These are phyloP conservation scores for Penicillium herquei DNA, from an alignment of 495 filamentous ascomycete species.

Conservation along the genomic window DNA sequence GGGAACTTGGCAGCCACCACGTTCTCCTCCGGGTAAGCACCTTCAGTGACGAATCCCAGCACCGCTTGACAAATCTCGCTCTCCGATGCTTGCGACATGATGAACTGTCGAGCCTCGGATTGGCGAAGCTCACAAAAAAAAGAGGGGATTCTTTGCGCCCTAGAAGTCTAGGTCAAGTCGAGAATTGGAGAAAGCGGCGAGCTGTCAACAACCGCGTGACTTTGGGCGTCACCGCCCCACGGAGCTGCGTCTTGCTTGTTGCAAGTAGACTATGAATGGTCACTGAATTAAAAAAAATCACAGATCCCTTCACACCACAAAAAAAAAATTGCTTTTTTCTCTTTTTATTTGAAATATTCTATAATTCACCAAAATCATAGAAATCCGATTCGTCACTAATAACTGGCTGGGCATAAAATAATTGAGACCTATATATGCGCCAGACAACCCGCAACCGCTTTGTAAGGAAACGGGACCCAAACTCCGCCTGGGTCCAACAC, in stretches of 20 bases:
- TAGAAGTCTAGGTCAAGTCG: not conserved
- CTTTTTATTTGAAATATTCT: not conserved
- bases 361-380: not conserved
- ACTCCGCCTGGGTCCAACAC: constrained; percentile 26
- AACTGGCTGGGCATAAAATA: constrained; percentile 2
- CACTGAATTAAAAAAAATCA: not conserved
- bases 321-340: too few relatives aligned
- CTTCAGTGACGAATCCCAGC: constrained; percentile 68
- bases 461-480: constrained; percentile 29
- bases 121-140: not conserved
- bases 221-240: constrained; percentile 32
- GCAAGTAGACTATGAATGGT: not conserved
- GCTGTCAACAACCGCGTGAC: constrained; percentile 32
- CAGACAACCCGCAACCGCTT: constrained; percentile 16
- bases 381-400: constrained; percentile 1
- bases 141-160: not conserved
- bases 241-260: constrained; percentile 1
- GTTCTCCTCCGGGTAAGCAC: constrained; percentile 72
- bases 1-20: constrained; percentile 63
- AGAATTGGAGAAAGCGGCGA: constrained; percentile 4
- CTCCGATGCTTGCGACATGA: constrained; percentile 7
- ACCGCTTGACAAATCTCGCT: constrained; percentile 61
- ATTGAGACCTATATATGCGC: not conserved
- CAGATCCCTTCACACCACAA: too few relatives aligned
- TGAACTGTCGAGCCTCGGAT: not conserved